These are phyloP conservation scores for Daldinia sp. DNA, from an alignment of 2,329 filamentous ascomycete genomes.

Conservation along the genomic window DNA sequence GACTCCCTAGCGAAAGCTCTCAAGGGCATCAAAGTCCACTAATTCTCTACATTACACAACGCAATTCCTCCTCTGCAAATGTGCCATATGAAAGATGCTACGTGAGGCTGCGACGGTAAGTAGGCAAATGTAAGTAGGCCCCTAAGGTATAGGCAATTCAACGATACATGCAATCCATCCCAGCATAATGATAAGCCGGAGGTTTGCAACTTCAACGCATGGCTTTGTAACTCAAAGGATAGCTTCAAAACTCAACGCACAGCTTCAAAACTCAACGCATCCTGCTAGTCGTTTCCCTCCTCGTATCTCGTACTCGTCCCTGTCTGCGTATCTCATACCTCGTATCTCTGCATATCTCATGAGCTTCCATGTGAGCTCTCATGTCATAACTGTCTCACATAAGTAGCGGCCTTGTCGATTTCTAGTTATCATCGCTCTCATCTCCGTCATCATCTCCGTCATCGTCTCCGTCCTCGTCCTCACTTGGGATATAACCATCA, in stretches of 20 bases:
- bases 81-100: neutral
- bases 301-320: neutral
- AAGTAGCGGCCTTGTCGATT: neutral
- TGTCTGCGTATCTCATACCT: neutral
- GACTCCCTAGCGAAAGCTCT: neutral
- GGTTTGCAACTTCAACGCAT: neutral
- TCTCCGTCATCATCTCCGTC: neutral
- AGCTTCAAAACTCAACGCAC: neutral
- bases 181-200: neutral
- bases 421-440: neutral
- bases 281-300: too few relatives aligned
- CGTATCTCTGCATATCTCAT: neutral
- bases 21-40: neutral
- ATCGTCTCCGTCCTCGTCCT: neutral
- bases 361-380: neutral
- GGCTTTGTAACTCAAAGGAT: neutral
- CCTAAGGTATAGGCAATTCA: neutral
- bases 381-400: neutral
- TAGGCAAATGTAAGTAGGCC: neutral
- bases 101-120: neutral
- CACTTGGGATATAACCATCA: neutral
- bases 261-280: neutral
- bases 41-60: neutral
- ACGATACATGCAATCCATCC: neutral
- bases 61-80: neutral